Conservation (phyloP, 1,284 basidiomycete genomes). For the Cutaneotrichosporon dermatis region DNA sequence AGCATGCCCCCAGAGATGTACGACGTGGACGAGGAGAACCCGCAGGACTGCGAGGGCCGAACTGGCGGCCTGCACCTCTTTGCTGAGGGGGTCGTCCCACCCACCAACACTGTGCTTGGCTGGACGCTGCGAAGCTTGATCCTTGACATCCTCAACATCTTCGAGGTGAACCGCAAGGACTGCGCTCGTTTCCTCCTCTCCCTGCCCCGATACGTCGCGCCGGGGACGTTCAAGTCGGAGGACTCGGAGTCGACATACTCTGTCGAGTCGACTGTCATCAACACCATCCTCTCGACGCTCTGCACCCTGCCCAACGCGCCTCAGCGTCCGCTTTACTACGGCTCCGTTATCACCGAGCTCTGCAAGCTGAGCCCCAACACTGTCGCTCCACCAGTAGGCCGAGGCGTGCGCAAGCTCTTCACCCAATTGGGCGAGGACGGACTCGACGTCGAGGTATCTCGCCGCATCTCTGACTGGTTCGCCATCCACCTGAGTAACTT, state of each 20-base stretch:
- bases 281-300: constrained; percentile 66
- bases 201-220: constrained; percentile 76
- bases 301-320: constrained; percentile 72
- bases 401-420: constrained; percentile 86
- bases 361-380: constrained; percentile 87
- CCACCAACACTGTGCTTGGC: constrained; percentile 65
- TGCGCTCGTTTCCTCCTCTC: constrained; percentile 81
- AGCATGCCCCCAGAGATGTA: constrained; percentile 78
- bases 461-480: constrained; percentile 90
- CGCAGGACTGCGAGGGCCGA: constrained; percentile 49
- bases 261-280: constrained; percentile 43
- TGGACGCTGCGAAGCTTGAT: constrained; percentile 74
- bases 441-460: constrained; percentile 75
- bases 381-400: constrained; percentile 92
- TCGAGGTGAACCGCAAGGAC: constrained; percentile 95
- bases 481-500: constrained; percentile 96
- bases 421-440: constrained; percentile 62
- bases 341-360: constrained; percentile 82
- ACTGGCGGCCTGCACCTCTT: constrained; percentile 65
- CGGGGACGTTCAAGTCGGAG: constrained; percentile 67
- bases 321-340: constrained; percentile 80
- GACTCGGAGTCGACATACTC: constrained; percentile 41
- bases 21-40: constrained; percentile 55
- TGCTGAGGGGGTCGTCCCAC: constrained; percentile 73
- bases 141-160: constrained; percentile 82